Base-by-base conservation (phyloP, 2,329 filamentous ascomycete species). In the Botrytis squamosa region DNA sequence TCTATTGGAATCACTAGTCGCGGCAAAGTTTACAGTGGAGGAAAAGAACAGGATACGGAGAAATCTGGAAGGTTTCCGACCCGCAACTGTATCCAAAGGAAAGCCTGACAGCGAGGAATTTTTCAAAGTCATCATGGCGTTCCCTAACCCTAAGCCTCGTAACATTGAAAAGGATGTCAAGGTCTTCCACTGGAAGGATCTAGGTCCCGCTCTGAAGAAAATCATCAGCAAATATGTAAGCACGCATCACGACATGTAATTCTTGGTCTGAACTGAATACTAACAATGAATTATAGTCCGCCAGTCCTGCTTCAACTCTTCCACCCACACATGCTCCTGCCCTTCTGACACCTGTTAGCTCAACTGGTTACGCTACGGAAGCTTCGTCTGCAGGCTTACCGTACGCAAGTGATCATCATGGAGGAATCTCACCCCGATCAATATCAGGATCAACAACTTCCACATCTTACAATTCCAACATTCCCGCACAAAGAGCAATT, bases 91-190 rank as follows among this genome's bases (percentile, higher is more conserved):
- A 29, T 97, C 94, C 78, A 99, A 99, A 83, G 90, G 91, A 74
- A 97, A 97, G 84, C 81, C 90, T 1, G 95, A 98, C 74, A 97
- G 93, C 81, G 95, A 98, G 82, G 94, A 97, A 72, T 98, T 98
- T 83, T 98, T 98, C 90, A 98, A 98, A 85, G 88, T 98, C 79
- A 98, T 99, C 84, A 99, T 99, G 96, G 93, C 90, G 1, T 98
- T 98, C 81, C 94, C 94, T 20, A 93, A 92, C 75, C 96, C 96
- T 2, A 98, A 98, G 84, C 96, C 96, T 29, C 89, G 96, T 76
- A 98, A 98, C 81, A 99, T 99, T 77, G 96, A 98, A 85, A 99
- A 99, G 85, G 95, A 98, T 80, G 95, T 99, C 81, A 99, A 99
- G 84, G 96, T 98, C 20, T 99, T 98, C 81, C 92, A 94, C 7